Conservation (phyloP, 2,329 filamentous ascomycete genomes). For the Tolypocladium tropicale region DNA sequence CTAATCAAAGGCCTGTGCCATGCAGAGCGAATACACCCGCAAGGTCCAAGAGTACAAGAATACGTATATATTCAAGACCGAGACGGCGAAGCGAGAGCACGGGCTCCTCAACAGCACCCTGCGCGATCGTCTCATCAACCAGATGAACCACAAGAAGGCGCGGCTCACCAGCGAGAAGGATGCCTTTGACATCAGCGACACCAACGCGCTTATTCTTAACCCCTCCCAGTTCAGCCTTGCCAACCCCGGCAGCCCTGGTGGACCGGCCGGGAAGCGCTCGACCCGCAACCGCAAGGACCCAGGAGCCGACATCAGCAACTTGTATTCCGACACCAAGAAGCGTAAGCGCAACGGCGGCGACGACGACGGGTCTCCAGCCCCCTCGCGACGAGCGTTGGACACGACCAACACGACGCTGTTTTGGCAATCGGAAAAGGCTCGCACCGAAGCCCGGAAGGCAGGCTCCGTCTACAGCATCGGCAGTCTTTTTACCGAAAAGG, state of each 20-base stretch:
- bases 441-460: slow-evolving; percentile 41
- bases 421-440: slow-evolving; percentile 52
- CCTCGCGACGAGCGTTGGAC: slow-evolving; percentile 45
- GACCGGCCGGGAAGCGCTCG: slow-evolving; percentile 51
- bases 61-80: slow-evolving; percentile 49
- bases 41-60: slow-evolving; percentile 50
- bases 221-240: slow-evolving; percentile 58
- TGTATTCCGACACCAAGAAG: slow-evolving; percentile 48
- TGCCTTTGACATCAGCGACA: slow-evolving; percentile 56
- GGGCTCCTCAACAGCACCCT: slow-evolving; percentile 48
- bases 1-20: slow-evolving; percentile 3
- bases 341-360: slow-evolving; percentile 50
- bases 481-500: slow-evolving; percentile 62
- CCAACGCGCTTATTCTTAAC: slow-evolving; percentile 54
- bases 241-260: slow-evolving; percentile 54
- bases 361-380: slow-evolving; percentile 53
- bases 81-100: slow-evolving; percentile 53
- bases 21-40: slow-evolving; percentile 52
- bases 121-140: slow-evolving; percentile 57
- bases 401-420: slow-evolving; percentile 47
- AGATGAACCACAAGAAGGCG: slow-evolving; percentile 53
- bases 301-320: slow-evolving; percentile 27
- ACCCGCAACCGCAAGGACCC: slow-evolving; percentile 51
- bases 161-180: slow-evolving; percentile 57
- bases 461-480: slow-evolving; percentile 56